Base-by-base conservation (phyloP, 352 stramenopile genomes). In the Globisporangium nodosum region DNA sequence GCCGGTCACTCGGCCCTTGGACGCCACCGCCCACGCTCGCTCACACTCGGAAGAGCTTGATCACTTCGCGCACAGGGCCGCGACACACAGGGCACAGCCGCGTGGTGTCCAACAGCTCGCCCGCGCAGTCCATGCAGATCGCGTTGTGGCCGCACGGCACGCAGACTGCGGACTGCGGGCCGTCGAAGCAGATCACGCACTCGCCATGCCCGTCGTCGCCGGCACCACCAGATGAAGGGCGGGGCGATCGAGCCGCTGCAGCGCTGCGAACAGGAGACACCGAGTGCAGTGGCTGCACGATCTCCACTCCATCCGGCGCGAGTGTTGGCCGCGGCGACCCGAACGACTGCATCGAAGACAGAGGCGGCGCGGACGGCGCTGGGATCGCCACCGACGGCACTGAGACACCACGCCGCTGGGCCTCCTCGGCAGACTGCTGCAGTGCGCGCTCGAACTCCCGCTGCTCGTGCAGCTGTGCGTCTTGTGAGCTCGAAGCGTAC, bases 161-260 rank as follows among this genome's bases (percentile, higher is more conserved):
- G 42, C 84, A 93, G 5, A 94, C 84, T 0, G 80, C 85, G 16
- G 72, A 61, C 61, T 93, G 78, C 20, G 79, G 76, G 0, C 71
- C 81, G 56, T 95, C 86, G 64, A 94, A 92, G 67, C 86, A 94
- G 35, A 95, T 86, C 0, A 95, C 70, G 51, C 86, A 95, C 56
- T 95, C 86, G 50, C 66, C 61, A 13, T 49, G 24, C 6, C 9
- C 59, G 20, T 53, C 49, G 51, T 47, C 37, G 1, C 50, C 56
- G 0, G 53, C 40, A 11, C 58, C 37, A 33, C 3, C 9, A 35
- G 42, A 24, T 12, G 30, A 42, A 13, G 11, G 11, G 12, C 58
- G 42, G 24, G 47, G 13, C 39, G 52, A 11, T 30, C 46, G 31
- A 16, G 52, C 39, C 16, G 58, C 51, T 64, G 65, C 5, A 31